Conservation (phyloP, 176 grass and related monocot genomes). For the Lolium rigidum region DNA sequence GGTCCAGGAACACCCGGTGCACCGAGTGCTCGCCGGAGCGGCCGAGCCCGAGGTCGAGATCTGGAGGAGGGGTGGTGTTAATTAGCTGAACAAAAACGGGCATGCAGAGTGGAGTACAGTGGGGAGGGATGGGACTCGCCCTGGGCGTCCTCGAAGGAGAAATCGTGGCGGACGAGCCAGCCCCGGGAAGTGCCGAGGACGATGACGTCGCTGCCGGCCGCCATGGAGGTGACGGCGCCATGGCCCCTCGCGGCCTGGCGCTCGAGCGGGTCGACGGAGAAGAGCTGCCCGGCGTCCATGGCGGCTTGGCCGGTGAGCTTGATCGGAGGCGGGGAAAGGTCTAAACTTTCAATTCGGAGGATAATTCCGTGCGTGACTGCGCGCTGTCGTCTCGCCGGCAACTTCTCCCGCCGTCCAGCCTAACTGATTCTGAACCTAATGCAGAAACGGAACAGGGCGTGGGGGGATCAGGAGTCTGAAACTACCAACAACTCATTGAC, state of each 20-base stretch:
- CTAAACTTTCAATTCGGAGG: not conserved
- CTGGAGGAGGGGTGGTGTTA: conserved; percentile 34
- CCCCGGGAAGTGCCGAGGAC: conserved; percentile 89
- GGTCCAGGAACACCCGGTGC: conserved; percentile 94
- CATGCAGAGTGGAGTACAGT: too few relatives aligned
- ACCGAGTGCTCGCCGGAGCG: conserved; percentile 81
- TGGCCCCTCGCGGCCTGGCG: conserved; percentile 81
- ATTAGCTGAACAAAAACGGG: not conserved
- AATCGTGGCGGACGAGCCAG: conserved; percentile 95
- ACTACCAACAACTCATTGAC: too few relatives aligned
- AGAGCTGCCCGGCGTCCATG: conserved; percentile 61
- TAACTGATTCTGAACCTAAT: too few relatives aligned
- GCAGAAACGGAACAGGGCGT: too few relatives aligned
- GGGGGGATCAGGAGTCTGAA: too few relatives aligned
- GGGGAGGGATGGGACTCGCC: not conserved
- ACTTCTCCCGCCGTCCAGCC: too few relatives aligned
- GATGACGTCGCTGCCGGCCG: conserved; percentile 91
- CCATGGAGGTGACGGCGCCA: conserved; percentile 84
- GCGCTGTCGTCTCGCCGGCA: too few relatives aligned
- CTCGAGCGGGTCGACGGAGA: conserved; percentile 86
- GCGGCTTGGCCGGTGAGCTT: not conserved
- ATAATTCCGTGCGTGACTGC: too few relatives aligned
- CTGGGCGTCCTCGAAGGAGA: conserved; percentile 73
- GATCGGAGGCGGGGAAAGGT: not conserved
- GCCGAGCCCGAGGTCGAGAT: conserved; percentile 81